phyloP scores from a whole-genome alignment of 495 filamentous ascomycete species.

The Copromyces sp. region DNA sequence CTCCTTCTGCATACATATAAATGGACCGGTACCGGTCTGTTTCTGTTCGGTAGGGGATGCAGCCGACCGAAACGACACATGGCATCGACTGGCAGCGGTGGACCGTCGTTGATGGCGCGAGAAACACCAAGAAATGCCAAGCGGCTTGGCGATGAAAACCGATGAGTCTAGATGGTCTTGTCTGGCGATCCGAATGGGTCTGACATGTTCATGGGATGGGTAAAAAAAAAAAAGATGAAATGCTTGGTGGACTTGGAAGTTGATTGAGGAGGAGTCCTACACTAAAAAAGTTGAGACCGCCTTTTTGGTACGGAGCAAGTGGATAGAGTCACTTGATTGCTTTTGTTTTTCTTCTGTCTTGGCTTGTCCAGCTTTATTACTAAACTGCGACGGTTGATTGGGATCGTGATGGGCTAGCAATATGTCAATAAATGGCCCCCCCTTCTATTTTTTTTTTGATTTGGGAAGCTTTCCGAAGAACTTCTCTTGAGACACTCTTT shows the following conservation, averaged over 20 bases:
- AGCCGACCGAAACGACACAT: not conserved
- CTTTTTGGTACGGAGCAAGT: not conserved
- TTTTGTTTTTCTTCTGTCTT: not conserved
- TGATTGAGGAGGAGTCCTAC: not conserved
- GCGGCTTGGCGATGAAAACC: not conserved
- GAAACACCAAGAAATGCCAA: not conserved
- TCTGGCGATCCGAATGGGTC: not conserved
- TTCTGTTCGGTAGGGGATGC: no score
- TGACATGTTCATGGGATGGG: not conserved
- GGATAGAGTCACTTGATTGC: not conserved
- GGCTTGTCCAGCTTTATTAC: not conserved
- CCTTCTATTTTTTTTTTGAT: not conserved
- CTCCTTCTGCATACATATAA: not conserved
- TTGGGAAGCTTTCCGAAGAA: not conserved
- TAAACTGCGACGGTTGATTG: not conserved
- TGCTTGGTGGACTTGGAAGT: not conserved
- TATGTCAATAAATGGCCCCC: not conserved
- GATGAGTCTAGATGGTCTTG: not conserved
- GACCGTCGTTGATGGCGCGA: not conserved
- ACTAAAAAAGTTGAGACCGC: not conserved
- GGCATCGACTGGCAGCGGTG: not conserved
- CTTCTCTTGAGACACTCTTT: not conserved
- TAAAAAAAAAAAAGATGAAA: not conserved
- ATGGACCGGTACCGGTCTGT: not conserved
- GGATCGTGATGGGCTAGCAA: not conserved